Evolutionary conservation across 2,329 filamentous ascomycete species (phyloP), one percentile per base, ranked within the genome.

Genomic region (Escovopsis sp.): DNA sequence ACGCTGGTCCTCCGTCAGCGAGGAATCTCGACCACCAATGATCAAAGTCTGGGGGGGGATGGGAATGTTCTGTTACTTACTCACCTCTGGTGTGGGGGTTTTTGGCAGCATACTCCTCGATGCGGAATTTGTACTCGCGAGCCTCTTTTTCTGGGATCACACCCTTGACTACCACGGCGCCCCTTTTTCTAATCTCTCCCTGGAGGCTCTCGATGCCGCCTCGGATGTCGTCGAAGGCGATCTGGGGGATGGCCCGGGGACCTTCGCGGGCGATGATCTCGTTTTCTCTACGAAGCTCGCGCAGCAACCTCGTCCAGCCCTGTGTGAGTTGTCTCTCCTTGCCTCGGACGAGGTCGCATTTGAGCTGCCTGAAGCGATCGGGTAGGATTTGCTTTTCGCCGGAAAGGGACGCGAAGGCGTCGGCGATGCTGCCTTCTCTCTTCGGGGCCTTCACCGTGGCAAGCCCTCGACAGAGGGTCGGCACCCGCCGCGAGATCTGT

Each of bases 131-230:
- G 46, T 74, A 80, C 2, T 58, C 62, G 33, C 78, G 57, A 0
- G 79, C 79, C 49, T 79, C 70, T 1, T 59, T 53, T 43, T 73
- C 67, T 0, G 75, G 68, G 12, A 86, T 54, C 4, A 84, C 79
- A 11, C 72, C 72, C 30, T 70, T 65, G 16, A 86, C 62, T 2
- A 86, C 72, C 1, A 70, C 69, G 1, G 65, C 69, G 8, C 78
- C 79, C 2, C 76, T 63, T 44, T 74, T 72, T 39, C 60, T 56
- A 23, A 82, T 66, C 41, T 76, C 72, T 2, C 57, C 60, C 27
- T 53, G 54, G 8, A 61, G 34, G 0, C 34, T 40, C 7, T 41
- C 36, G 3, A 65, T 43, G 3, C 61, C 61, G 0, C 48, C 49
- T 1, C 65, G 54, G 1, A 73, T 49, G 6, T 62, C 48, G 0